These are phyloP conservation scores for Dalechampia spathulata DNA, from an alignment of 441 rosid genomes.

Conservation along the genomic window DNA sequence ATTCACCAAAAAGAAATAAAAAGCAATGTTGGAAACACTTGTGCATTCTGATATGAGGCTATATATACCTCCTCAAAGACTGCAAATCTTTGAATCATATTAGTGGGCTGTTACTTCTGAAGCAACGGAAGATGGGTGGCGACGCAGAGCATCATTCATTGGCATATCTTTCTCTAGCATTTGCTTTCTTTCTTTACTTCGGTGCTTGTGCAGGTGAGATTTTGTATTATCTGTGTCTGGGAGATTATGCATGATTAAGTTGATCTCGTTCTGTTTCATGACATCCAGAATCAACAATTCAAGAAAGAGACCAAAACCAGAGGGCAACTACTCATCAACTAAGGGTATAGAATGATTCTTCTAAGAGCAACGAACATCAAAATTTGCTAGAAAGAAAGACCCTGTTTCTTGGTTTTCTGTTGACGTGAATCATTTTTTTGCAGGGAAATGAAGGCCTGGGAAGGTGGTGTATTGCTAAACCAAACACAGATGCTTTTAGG, in stretches of 20 bases:
- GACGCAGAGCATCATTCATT: neutral
- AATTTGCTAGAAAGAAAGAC: too few relatives aligned
- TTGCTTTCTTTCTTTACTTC: slow-evolving; percentile 19
- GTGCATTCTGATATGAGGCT: neutral
- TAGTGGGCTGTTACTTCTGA: neutral
- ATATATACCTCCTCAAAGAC: neutral
- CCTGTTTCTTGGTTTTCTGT: neutral
- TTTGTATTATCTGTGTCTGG: neutral
- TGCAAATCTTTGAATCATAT: neutral
- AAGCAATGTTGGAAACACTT: too few relatives aligned
- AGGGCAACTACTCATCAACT: neutral
- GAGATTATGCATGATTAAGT: neutral
- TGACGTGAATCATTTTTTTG: neutral
- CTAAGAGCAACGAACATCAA: too few relatives aligned
- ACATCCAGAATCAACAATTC: slow-evolving; percentile 10
- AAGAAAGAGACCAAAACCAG: slow-evolving; percentile 1
- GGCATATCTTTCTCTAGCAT: slow-evolving; percentile 15
- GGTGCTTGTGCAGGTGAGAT: slow-evolving; percentile 11
- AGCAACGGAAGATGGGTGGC: slow-evolving; percentile 9
- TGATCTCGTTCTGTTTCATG: neutral
- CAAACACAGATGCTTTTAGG: slow-evolving; percentile 10
- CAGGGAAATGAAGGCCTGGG: slow-evolving; percentile 5
- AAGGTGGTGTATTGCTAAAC: slow-evolving; percentile 33
- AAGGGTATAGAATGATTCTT: too few relatives aligned
- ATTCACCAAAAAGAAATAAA: too few relatives aligned